Base-by-base conservation (phyloP, 257 asterid genomes). In the Cordia subcordata region DNA sequence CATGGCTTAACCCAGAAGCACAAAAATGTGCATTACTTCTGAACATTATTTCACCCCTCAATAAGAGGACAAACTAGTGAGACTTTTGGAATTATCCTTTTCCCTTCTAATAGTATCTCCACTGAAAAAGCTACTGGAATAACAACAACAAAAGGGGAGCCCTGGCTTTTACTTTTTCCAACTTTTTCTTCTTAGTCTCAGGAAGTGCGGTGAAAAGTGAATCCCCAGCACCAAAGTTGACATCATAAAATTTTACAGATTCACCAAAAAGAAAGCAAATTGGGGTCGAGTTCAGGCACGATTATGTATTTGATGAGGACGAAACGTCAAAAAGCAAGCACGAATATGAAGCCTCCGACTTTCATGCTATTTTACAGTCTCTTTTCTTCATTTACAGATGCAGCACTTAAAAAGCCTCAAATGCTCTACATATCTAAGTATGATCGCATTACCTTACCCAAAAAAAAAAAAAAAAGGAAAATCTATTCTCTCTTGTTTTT, bases 321-420 rank as follows among this genome's bases (percentile, higher is more conserved):
- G 61, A 56, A 67, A 72, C 66, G 60, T 53, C 66, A 78, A 46
- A 69, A 64, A 63, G 68, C 61, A 55, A 68, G 79, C 47, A 65
- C 11, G 65, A 60, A 63, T 6, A 79, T 80, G 90, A 77, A 73
- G 78, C 72, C 64, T 63, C 63, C 77, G 77, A 81, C 73, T 77
- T 77, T 69, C 83, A 75, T 71, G 66, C 62, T 60, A 40, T 53
- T 72, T 57, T 40, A 63, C 71, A 68, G 47, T 49, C 44, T 58
- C 66, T 77, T 72, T 72, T 11, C 15, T 42, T 11, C 47, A 42
- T 11, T 42, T 42, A 42, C 46, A 53, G 72, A 75, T 65, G 72
- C 52, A 72, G 57, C 71, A 72, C 76, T 65, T n/a, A 66, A 42
- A 72, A 67, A 61, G 72, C 70, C 71, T 69, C 69, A 50, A 67